Evolutionary conservation across 192 early-diverging fungal species (phyloP).

Genomic region (Chytriomyces confervae): DNA sequence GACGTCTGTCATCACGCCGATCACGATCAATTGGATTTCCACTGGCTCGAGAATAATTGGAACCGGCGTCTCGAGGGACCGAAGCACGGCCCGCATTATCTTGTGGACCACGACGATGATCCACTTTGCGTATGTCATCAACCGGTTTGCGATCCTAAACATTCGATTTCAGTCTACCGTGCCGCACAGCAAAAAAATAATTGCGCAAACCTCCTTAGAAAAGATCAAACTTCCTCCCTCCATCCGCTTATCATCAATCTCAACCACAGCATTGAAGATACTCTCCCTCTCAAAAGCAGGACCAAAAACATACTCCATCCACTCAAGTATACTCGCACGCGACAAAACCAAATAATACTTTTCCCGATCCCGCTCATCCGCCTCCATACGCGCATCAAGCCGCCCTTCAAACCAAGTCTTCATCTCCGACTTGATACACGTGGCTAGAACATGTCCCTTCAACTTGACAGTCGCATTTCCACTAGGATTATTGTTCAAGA

Average conservation of each 20-base stretch:
- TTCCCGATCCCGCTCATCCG: constrained; percentile 25
- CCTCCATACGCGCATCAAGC: constrained; percentile 21
- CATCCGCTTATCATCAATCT: constrained; percentile 32
- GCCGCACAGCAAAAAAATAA: not conserved
- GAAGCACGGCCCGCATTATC: not conserved
- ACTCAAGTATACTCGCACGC: constrained; percentile 1
- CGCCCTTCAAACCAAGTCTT: constrained; percentile 8
- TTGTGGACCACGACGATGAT: not conserved
- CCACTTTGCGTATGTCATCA: not conserved
- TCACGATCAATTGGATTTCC: not conserved
- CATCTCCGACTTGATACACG: constrained; percentile 17
- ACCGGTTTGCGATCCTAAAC: not conserved
- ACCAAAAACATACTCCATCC: constrained; percentile 33
- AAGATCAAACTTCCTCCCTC: constrained; percentile 35
- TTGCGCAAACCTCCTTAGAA: constrained; percentile 8
- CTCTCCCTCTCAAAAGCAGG: constrained; percentile 10
- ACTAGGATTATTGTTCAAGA: constrained; percentile 20
- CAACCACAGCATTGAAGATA: constrained; percentile 25
- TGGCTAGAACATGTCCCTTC: constrained; percentile 22
- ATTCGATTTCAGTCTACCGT: not conserved
- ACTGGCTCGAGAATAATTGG: not conserved
- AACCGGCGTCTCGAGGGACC: not conserved
- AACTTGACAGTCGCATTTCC: constrained; percentile 25
- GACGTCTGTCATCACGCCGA: not conserved
- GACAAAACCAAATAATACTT: constrained; percentile 11